Base-by-base conservation (phyloP, 495 filamentous ascomycete genomes). In the Talaromyces wortmannii region DNA sequence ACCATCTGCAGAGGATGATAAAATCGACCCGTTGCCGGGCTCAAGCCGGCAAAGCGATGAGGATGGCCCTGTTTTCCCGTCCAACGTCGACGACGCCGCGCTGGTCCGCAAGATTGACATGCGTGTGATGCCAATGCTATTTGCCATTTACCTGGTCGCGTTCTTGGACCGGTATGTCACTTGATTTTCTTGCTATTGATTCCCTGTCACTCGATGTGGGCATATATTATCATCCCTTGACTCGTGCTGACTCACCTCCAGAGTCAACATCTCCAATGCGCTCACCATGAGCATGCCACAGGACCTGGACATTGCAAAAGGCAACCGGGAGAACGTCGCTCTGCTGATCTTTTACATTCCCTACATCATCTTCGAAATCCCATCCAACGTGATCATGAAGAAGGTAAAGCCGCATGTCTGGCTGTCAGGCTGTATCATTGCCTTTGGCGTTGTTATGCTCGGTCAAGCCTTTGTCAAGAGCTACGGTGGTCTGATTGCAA, bases 371-470 rank as follows among this genome's bases (percentile, higher is more conserved):
- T 91, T 92, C 57, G 90, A 78, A 58, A 70, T 76, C 10, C 74
- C 74, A 0, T 74, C 74, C 8, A 97, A 96, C 63, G 76, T 96
- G 51, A 67, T 94, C 7, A 72, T 97, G 49, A 95, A 95, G 67
- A 82, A 82, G 59, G 73, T 96, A 55, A 85, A 75, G 43, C 89
- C 89, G 0, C 78, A 82, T 40, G 63, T 89, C 44, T 92, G 86
- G 79, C 88, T 89, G 1, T 83, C 82, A 6, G 78, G 81, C 15
- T 91, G 83, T 67, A 82, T 92, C 55, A 77, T 85, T 5, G 75
- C 80, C 31, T 83, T 91, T 55, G 75, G 77, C 32, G 66, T 77
- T 10, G 69, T 80, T 7, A 54, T 71, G 7, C 91, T 88, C 88
- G 87, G 86, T 16, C 88, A 8, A 88, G 81, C 31, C 74, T 85